Base-by-base conservation (phyloP, 345 rosid species). In the Eucalyptus sideroxylon region DNA sequence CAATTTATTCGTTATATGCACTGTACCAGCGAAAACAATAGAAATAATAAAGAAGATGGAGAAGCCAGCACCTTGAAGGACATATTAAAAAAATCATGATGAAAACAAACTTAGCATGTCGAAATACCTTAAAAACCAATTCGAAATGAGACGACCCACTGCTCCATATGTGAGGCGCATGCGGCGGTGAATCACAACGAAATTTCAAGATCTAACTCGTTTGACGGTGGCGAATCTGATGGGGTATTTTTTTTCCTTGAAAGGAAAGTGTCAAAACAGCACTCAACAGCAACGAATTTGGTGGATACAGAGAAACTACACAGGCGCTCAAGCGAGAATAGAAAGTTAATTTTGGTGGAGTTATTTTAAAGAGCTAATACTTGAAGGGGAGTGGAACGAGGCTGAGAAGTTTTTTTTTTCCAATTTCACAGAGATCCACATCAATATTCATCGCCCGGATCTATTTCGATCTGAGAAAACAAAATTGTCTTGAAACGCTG, bases 401-500 rank as follows among this genome's bases (percentile, higher is more conserved):
- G 96, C 94, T 44, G 94, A 96, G 92, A 94, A 91, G 87, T 50
- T 5, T 50, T 50, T 50, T 91, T 53, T 91, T 16, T 82, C 94
- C 72, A 95, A 94, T 69, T 96, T 96, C 92, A 94, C 95, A 19
- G 86, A 93, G 91, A 89, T 86, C 45, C 69, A 89, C 67, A 92
- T 93, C 56, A 96, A 91, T 91, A 49, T 93, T 92, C 91, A 94
- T 94, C 2, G 89, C 55, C 91, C 92, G 94, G 89, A 93, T 94
- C 88, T 96, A 94, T 95, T 93, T 51, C 77, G 95, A 95, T 91
- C 92, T 96, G 90, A 93, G 93, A 92, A 93, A 96, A 91, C 95
- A 95, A 88, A 92, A 93, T 0, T 62, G 31, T 62, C 88, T 93
- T 67, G 91, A 62, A 62, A 30, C 34, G 9, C 16, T 15, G 34